Evolutionary conservation across 2,329 filamentous ascomycete species (phyloP), one percentile per base, ranked within the genome.

Genomic region (Trematosphaeria pertusa): DNA sequence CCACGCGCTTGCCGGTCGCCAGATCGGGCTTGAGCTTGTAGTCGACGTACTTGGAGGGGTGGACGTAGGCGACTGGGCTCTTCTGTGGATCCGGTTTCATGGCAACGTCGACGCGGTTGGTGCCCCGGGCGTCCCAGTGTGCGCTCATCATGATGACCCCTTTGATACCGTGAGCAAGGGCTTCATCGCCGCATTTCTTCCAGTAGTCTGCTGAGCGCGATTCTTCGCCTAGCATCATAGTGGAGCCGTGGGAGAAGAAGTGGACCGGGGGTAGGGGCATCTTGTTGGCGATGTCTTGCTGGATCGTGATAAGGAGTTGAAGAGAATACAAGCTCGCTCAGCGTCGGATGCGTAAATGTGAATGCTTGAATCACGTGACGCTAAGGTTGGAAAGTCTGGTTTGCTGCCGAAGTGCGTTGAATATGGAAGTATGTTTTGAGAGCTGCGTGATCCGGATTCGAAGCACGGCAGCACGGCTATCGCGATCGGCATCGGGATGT

Each of bases 161-260:
- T 66, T 86, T 83, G 65, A 87, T 77, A 11, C 78, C 78, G 48
- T 82, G 71, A 5, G 76, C 78, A 5, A 86, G 76, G 2, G 85
- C 85, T 50, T 82, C 81, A 53, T 87, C 83, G 37, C 86, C 85
- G 56, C 80, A 82, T 52, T 79, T 75, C 63, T 86, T 85, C 86
- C 85, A 87, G 70, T 87, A 87, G 15, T 77, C 75, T 9, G 84
- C 84, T 1, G 83, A 85, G 2, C 73, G 66, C 11, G 80, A 82
- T 56, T 86, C 79, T 61, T 87, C 85, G 26, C 84, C 85, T 11
- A 87, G 72, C 85, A 87, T 88, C 84, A 87, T 87, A 30, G 85
- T 87, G 11, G 84, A 86, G 61, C 86, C 85, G 78, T 88, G 85
- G 2, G 84, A 86, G 69, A 87, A 87, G 71, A 87, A 83, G 62